Base-by-base conservation (phyloP, 2,329 filamentous ascomycete species). In the Exutisphaerella laricina region DNA sequence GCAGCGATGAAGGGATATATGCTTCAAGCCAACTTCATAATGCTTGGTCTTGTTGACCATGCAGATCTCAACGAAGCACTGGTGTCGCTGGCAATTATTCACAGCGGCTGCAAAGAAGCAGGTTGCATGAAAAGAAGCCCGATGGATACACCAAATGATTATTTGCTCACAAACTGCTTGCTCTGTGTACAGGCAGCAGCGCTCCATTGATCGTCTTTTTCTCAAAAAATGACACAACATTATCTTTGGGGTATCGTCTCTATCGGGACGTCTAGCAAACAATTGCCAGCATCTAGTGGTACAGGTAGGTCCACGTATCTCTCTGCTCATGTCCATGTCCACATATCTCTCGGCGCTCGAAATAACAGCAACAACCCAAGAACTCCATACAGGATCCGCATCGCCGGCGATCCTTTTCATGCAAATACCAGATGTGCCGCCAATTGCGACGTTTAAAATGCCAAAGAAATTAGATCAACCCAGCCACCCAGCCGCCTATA, bases 331-430 rank as follows among this genome's bases (percentile, higher is more conserved):
- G 18, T 33, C 34, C 38, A 40, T 40, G 28, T 30, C 18, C 28
- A 32, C 41, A 28, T 39, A 39, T 23, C 20, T 35, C 26, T 33
- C 30, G 18, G 12, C 29, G 34, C n/a, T 16, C n/a, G 26, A 14
- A 39, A 26, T 33, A 29, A 28, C n/a, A n/a, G n/a, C n/a, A n/a
- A 44, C 30, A 32, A 20, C 30, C 34, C n/a, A 23, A 21, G 13
- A 26, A 26, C 35, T 18, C 35, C 35, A 5, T 29, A 22, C 33
- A 36, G 18, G 32, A 21, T 16, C 36, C 40, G 32, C 37, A 26
- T 30, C 40, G 40, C 40, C 32, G 32, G 32, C 40, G 25, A 36
- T 25, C 26, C 22, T 35, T n/a, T n/a, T 35, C 18, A 43, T 40
- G 38, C 38, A 35, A 35, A 20, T 21, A 35, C 3, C 33, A 35